Conservation (phyloP, 768 basidiomycete species). For the Royoungia palumana region DNA sequence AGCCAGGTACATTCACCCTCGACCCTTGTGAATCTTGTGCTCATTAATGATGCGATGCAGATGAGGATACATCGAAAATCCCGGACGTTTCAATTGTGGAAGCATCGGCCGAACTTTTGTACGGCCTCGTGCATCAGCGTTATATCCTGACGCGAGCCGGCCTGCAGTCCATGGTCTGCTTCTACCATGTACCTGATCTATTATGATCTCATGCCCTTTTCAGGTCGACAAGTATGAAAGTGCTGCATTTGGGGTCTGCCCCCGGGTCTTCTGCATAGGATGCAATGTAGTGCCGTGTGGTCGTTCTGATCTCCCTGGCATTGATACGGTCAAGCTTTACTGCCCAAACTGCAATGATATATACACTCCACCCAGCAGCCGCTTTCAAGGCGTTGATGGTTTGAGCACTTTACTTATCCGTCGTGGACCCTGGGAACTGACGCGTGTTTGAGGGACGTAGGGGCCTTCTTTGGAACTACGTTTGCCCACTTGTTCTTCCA, state of each 20-base stretch:
- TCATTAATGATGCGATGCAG: conserved; percentile 34
- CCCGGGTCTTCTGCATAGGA: conserved; percentile 89
- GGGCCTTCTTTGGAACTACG: conserved; percentile 99
- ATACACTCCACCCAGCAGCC: conserved; percentile 91
- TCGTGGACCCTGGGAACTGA: conserved; percentile 11
- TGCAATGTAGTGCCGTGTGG: conserved; percentile 93
- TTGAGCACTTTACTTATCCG: conserved; percentile 14
- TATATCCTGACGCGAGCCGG: conserved; percentile 95
- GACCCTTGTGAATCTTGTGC: conserved; percentile 9
- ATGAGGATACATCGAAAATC: conserved; percentile 93
- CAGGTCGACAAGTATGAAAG: conserved; percentile 96
- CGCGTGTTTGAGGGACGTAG: conserved; percentile 40
- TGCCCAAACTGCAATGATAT: conserved; percentile 99
- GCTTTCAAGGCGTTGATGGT: conserved; percentile 97
- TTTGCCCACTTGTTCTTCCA: conserved; percentile 98
- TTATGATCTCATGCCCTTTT: conserved; percentile 13
- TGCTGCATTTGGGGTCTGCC: conserved; percentile 89
- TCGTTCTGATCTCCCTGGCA: conserved; percentile 89
- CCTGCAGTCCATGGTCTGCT: conserved; percentile 84
- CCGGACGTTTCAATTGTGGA: conserved; percentile 99
- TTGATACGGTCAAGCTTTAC: conserved; percentile 96
- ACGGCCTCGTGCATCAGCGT: conserved; percentile 96
- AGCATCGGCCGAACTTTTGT: conserved; percentile 94
- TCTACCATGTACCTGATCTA: conserved; percentile 11
- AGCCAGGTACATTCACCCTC: conserved; percentile 71